Evolutionary conservation across 768 basidiomycete genomes (phyloP).

Genomic region (Cyclocybe aegerita): DNA sequence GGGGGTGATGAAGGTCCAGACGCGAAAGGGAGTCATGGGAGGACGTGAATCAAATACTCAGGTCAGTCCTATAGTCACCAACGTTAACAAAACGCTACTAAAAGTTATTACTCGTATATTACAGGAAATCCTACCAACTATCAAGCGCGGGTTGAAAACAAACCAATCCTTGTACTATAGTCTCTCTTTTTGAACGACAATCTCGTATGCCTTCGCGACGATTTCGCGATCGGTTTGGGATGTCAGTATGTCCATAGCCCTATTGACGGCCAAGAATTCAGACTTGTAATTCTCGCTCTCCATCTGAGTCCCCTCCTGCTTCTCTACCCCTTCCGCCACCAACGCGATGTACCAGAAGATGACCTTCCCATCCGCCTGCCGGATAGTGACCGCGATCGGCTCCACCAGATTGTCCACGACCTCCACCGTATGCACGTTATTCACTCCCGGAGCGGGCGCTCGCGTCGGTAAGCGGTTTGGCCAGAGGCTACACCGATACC

Average conservation of each 20-base stretch:
- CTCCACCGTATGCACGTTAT: slow-evolving; percentile 23
- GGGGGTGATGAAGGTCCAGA: too few relatives aligned
- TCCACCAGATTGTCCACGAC: slow-evolving; percentile 26
- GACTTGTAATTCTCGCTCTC: slow-evolving; percentile 41
- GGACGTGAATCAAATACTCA: too few relatives aligned
- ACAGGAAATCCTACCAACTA: too few relatives aligned
- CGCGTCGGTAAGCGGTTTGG: slow-evolving; percentile 52
- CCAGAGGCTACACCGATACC: slow-evolving; percentile 52
- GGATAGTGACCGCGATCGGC: slow-evolving; percentile 31
- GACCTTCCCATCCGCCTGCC: slow-evolving; percentile 31
- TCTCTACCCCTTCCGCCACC: slow-evolving; percentile 28
- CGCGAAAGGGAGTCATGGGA: too few relatives aligned
- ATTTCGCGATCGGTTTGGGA: slow-evolving; percentile 38
- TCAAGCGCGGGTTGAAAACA: background rate
- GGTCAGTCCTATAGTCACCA: too few relatives aligned
- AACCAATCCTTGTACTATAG: background rate
- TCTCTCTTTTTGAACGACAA: slow-evolving; percentile 22
- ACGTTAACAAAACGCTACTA: too few relatives aligned
- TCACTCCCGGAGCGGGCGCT: slow-evolving; percentile 50
- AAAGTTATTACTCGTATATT: too few relatives aligned
- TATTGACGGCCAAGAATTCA: slow-evolving; percentile 33
- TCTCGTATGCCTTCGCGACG: slow-evolving; percentile 33
- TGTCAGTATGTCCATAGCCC: slow-evolving; percentile 34
- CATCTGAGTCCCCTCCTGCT: slow-evolving; percentile 42
- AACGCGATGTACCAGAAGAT: slow-evolving; percentile 53